Evolutionary conservation across 2,329 filamentous ascomycete species (phyloP), one percentile per base, ranked within the genome.

Genomic region (Fusarium pseudonygamai): DNA sequence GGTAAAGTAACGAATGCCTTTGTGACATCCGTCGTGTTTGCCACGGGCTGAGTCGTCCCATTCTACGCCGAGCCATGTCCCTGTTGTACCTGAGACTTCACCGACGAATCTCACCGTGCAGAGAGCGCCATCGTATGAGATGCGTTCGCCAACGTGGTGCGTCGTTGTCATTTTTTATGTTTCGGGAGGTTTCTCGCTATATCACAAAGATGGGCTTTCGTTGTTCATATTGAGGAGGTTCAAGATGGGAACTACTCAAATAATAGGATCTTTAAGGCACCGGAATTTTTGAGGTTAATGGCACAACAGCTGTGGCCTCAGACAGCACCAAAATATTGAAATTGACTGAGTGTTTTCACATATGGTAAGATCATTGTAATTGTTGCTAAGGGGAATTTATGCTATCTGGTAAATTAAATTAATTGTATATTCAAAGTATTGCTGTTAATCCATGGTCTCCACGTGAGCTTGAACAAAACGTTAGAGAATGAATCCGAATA

Each of bases 31-130:
- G 78, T 96, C 90, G 83, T 99, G 95, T 85, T 98, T 98, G 69
- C 96, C 96, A 78, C 95, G 89, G 42, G 86, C 87, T 64, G 91
- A 85, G 81, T 98, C 93, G 83, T 98, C 96, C 96, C 96, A 99
- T 87, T 99, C 96, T 53, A 98, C 94, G 52, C 96, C 96, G 39
- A 98, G 88, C 95, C 96, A 98, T 71, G 88, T 86, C 55, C 94
- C 93, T 47, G 89, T 87, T 14, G 94, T 95, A 75, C 93, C 93
- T 57, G 89, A 87, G 13, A 98, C 92, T 39, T 88, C 82, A 49
- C 96, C 96, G 69, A 93, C 84, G 79, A 95, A 98, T 69, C 94
- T 91, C 65, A 98, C 88, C 2, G 96, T 98, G 83, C 95, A 97
- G 46, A 93, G 83, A 26, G 90, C 90, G 37, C 90, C 90, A 74